A percentile compares a stretch with the other conserved stretches of the same genome.
These are phyloP conservation scores for Psilocybe subaeruginosa DNA, from an alignment of 768 basidiomycete genomes.

Conservation along the genomic window DNA sequence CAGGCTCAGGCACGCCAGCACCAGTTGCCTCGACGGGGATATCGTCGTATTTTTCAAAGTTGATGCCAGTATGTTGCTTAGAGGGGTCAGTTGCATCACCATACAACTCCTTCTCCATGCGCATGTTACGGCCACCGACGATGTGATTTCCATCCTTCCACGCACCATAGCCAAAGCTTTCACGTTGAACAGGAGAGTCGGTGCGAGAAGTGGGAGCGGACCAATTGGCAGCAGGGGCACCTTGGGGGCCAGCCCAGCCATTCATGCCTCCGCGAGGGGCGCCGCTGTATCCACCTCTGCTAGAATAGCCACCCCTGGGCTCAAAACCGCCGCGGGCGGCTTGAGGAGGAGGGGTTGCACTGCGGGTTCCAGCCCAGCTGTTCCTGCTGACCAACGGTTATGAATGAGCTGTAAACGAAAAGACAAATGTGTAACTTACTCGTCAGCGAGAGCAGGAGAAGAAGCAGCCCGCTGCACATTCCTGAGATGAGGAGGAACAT, in stretches of 20 bases:
- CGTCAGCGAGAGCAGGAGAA: conserved; percentile 62
- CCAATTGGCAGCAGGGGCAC: conserved; percentile 43
- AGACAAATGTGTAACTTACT: conserved; percentile 41
- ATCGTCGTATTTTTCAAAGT: conserved; percentile 99
- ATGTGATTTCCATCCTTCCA: conserved; percentile 94
- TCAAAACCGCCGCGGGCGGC: conserved; percentile 49
- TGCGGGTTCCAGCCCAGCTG: conserved; percentile 78
- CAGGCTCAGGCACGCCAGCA: conserved; percentile 94
- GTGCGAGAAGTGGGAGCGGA: conserved; percentile 34
- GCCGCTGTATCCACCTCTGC: conserved; percentile 41
- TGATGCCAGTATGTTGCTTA: conserved; percentile 96
- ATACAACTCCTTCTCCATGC: conserved; percentile 95
- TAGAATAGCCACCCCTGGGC: conserved; percentile 39
- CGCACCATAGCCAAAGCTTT: conserved; percentile 62
- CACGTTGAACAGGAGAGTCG: conserved; percentile 47
- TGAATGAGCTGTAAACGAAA: conserved; percentile 11
- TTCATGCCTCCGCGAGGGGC: conserved; percentile 43
- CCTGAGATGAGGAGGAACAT: conserved; percentile 90
- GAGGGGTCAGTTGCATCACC: conserved; percentile 85
- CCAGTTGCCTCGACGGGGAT: conserved; percentile 99
- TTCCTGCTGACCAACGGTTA: conserved; percentile 38
- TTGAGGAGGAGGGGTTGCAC: conserved; percentile 65
- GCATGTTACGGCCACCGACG: conserved; percentile 79
- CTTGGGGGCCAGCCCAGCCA: conserved; percentile 41
- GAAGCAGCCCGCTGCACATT: conserved; percentile 84